phyloP scores from a whole-genome alignment of 2,329 filamentous ascomycete genomes.

The Colletotrichum sp. region DNA sequence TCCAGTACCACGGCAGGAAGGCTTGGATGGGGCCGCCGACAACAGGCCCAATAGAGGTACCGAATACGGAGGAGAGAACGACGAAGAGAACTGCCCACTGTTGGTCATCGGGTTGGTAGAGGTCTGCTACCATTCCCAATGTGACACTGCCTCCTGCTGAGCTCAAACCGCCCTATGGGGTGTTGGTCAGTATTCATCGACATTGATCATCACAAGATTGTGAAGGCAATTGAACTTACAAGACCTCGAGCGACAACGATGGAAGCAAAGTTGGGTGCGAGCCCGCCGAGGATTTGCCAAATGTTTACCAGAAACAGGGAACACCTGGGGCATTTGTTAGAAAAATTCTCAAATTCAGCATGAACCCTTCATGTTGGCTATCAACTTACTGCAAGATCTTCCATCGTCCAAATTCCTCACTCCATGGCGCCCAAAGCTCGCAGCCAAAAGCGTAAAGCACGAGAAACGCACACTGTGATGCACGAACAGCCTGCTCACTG shows the following conservation, averaged over 20 bases:
- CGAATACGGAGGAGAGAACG: conserved; percentile 60
- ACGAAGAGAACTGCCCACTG: conserved; percentile 66
- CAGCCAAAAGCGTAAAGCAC: conserved; percentile 55
- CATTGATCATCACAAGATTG: no score
- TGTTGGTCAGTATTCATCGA: background rate
- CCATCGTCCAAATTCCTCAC: conserved; percentile 58
- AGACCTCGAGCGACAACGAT: conserved; percentile 45
- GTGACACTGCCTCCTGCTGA: conserved; percentile 70
- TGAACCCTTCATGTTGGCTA: background rate
- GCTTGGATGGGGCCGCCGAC: conserved; percentile 57
- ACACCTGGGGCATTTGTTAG: background rate
- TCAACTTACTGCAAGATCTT: conserved; percentile 51
- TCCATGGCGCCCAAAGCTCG: conserved; percentile 60
- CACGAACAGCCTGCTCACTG: conserved; percentile 48
- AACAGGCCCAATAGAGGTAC: conserved; percentile 58
- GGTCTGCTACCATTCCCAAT: conserved; percentile 67
- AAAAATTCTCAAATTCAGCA: accelerated
- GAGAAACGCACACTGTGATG: conserved; percentile 54
- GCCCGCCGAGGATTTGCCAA: conserved; percentile 52
- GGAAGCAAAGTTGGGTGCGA: conserved; percentile 44
- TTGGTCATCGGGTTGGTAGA: conserved; percentile 62
- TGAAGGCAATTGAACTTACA: background rate
- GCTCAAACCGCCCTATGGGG: conserved; percentile 56
- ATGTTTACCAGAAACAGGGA: conserved; percentile 55
- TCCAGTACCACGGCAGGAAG: conserved; percentile 59